Conservation (phyloP, 2,329 filamentous ascomycete genomes). For the Dactylella cylindrospora region DNA sequence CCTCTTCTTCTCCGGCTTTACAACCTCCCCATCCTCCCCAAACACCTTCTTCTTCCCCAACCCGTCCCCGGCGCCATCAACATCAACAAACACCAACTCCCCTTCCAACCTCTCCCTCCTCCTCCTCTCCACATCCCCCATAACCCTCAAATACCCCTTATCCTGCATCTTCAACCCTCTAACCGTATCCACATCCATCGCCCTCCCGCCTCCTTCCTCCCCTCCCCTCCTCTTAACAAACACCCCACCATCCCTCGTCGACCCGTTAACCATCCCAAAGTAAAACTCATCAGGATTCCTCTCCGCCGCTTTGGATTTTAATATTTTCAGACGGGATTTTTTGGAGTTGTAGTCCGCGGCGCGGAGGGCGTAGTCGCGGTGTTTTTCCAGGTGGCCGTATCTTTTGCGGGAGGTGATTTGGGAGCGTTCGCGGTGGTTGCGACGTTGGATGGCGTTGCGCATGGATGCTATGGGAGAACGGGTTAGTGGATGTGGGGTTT, state of each 20-base stretch:
- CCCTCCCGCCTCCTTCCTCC: slow-evolving; percentile 54
- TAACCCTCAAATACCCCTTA: slow-evolving; percentile 65
- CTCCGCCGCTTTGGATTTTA: slow-evolving; percentile 64
- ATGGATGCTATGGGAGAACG: slow-evolving; percentile 59
- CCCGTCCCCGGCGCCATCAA: slow-evolving; percentile 35
- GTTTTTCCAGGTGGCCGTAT: slow-evolving; percentile 89
- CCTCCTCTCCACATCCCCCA: slow-evolving; percentile 62
- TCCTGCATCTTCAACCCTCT: slow-evolving; percentile 70
- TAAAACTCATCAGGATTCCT: slow-evolving; percentile 74
- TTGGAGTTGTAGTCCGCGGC: slow-evolving; percentile 68
- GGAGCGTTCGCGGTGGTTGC: slow-evolving; percentile 84
- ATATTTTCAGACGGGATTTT: slow-evolving; percentile 62
- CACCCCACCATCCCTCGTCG: slow-evolving; percentile 59
- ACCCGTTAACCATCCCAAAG: slow-evolving; percentile 66
- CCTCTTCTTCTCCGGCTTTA: slow-evolving; percentile 25
- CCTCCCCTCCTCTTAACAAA: slow-evolving; percentile 56
- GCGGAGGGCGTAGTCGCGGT: slow-evolving; percentile 65
- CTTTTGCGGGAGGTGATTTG: slow-evolving; percentile 80
- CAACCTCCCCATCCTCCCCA: slow-evolving; percentile 46
- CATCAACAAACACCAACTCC: slow-evolving; percentile 56
- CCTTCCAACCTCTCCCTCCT: slow-evolving; percentile 62
- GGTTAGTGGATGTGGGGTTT: slow-evolving; percentile 4
- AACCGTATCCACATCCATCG: slow-evolving; percentile 61
- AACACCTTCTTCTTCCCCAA: slow-evolving; percentile 51
- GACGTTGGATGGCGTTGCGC: slow-evolving; percentile 69